Evolutionary conservation across 1,139 yeast genomes (phyloP), one percentile per base, ranked within the genome.

Genomic region (Pneumocystis sp.): DNA sequence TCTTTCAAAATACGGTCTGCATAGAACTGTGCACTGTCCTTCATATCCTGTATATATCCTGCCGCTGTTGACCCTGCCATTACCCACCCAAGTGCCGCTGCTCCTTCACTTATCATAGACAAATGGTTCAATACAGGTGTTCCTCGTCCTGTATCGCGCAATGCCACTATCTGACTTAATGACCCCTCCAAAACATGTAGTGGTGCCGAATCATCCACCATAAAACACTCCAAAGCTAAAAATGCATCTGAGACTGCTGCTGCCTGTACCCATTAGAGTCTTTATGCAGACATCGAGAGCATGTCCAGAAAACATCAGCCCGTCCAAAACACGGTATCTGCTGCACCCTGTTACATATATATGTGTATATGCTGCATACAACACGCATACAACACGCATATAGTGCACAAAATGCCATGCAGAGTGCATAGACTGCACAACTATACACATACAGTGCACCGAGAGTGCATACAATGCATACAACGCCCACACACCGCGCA

Each of bases 21-120:
- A 89, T 96, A 95, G 76, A 91, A 95, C 73, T 87, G 93, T 57
- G 96, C 89, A 59, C 95, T 84, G 72, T 95, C 98, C 73, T 86
- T 88, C 77, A 85, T 87, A 70, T 91, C 97, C 1, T 87, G 83
- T 68, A 95, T 82, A 70, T 81, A 83, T 0, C 89, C 83, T 21
- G 85, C 83, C 0, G 89, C 88, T 15, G 85, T 83, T 4, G 91
- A 85, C 2, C 81, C 83, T 19, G 84, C 82, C 31, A 88, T 84
- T 68, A 91, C 82, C 99, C 99, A 95, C 25, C 96, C 95, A 68
- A 91, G 79, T 3, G 89, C 89, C 5, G 96, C 91, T 7, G 88
- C 83, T 64, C 96, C 97, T 74, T 93, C 97, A 57, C 91, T 83
- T 63, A 95, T 80, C 1, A 97, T 83, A 71, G 86, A 89, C 74